Base-by-base conservation (phyloP, 495 filamentous ascomycete species). In the Cercophora sp. region DNA sequence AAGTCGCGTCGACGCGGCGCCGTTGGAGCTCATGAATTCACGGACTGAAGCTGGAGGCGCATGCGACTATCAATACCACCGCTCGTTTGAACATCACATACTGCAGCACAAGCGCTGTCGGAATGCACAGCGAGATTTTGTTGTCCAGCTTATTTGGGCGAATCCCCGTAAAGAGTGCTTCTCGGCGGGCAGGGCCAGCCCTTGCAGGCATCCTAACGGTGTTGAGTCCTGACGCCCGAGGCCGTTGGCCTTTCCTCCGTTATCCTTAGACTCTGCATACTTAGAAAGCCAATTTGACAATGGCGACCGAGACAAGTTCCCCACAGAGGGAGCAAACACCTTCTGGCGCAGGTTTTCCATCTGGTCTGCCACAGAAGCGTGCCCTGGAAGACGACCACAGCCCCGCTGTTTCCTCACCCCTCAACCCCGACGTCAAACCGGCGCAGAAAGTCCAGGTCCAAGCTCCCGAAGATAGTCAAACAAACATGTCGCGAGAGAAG, bases 371-470 rank as follows among this genome's bases (percentile, higher is more conserved):
- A 1, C 79, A 82, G 57, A 86, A 85, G 61, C 77, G 75, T 49
- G 64, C 69, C 45, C 72, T 75, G 20, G 70, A 76, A 56, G 76
- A 80, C 42, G 75, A 78, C 59, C 73, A 80, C 58, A 69, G 69
- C 50, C 82, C 82, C 2, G 70, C 81, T 1, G 73, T 85, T 8
- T 75, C 82, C 1, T 85, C 82, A 10, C 82, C 82, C 4, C 70
- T 85, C 10, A 85, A 85, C 49, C 81, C 81, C 18, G 81, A 84
- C 40, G 70, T 69, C 9, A 69, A 61, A 15, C 11, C 60, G 8
- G 15, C 44, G 1, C 36, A 48, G 15, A 64, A 60, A 55, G 60
- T 56, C 4, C 69, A 71, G 44, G 25, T 64, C 9, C 66, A 62
- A 37, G 49, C 61, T 15, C 66, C 69, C 13, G 56, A 64, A 10